Percentiles rank a stretch among this genome's conserved stretches.
phyloP scores from a whole-genome alignment of 495 filamentous ascomycete genomes.

The Penicillium herquei region DNA sequence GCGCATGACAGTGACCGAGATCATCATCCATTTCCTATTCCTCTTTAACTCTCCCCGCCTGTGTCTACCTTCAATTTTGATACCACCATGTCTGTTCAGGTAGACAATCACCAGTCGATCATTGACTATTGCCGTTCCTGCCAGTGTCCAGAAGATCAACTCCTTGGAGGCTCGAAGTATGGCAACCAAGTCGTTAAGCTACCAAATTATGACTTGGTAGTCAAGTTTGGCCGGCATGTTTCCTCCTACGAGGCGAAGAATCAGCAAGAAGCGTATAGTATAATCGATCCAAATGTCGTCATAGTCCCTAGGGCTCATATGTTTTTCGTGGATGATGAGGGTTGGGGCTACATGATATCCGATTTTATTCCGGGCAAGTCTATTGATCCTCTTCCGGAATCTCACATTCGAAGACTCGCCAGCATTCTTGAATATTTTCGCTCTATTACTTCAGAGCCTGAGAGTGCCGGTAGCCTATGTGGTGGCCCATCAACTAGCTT shows the following conservation, averaged over 20 bases:
- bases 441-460: background rate
- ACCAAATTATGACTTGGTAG: background rate
- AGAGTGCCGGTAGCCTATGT: conserved; percentile 2
- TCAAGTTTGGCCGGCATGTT: conserved; percentile 1
- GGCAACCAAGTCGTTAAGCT: conserved; percentile 2
- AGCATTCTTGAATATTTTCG: conserved; percentile 4
- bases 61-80: background rate
- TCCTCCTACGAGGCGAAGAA: conserved; percentile 3
- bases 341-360: conserved; percentile 1
- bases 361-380: conserved; percentile 3
- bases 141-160: conserved; percentile 1
- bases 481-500: conserved; percentile 4
- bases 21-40: background rate
- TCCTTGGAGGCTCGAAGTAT: background rate
- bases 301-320: background rate
- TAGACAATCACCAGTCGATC: conserved; percentile 1
- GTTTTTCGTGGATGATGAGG: conserved; percentile 1
- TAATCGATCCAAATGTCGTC: background rate
- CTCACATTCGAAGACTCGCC: conserved; percentile 6
- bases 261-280: conserved; percentile 4
- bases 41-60: background rate
- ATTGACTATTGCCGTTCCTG: conserved; percentile 1
- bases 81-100: background rate
- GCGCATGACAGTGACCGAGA: background rate
- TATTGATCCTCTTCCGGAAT: conserved; percentile 4